Base-by-base conservation (phyloP, 192 early-diverging fungal genomes). In the Oehlia diaphana region DNA sequence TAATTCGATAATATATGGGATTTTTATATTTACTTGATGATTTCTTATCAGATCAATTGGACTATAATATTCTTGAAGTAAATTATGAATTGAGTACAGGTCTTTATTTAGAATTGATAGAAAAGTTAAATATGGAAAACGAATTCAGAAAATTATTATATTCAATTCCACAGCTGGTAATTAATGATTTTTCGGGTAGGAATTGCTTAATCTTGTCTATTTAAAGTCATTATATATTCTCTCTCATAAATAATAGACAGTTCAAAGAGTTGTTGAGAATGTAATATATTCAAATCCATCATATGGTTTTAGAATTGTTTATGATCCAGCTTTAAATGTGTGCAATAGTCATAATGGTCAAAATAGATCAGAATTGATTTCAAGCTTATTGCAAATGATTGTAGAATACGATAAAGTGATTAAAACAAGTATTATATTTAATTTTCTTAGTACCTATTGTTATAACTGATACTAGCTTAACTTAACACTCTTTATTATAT, bases 311-410 rank as follows among this genome's bases (percentile, higher is more conserved):
- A 47, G 39, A 70, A n/a, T 42, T 44, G 42, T 42, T 16, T 70
- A 70, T 70, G 68, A 70, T 47, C 68, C 68, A 10, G 68, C 68
- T 23, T 70, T 70, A 42, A 44, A 44, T 44, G 35, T 70, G 21
- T 42, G 16, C 19, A 70, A 44, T 44, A 70, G 68, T 39, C 39
- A 47, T 42, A 33, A 47, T n/a, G 19, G 3, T 26, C 33, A 44
- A n/a, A 19, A 70, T 21, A n/a, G 42, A 39, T 44, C 33, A 70
- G 68, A 70, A n/a, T 70, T 70, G 21, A 9, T 70, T 19, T 14
- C 19, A 2, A 16, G n/a, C 16, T 42, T 70, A 39, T n/a, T 12
- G 14, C 68, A 39, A 44, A 44, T 70, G 68, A n/a, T 70, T 0
- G n/a, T 42, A 44, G 31, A 42, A 42, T n/a, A 70, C 21, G 39